Conservation (phyloP, 192 early-diverging fungal genomes). For the Dissophora globulifera region DNA sequence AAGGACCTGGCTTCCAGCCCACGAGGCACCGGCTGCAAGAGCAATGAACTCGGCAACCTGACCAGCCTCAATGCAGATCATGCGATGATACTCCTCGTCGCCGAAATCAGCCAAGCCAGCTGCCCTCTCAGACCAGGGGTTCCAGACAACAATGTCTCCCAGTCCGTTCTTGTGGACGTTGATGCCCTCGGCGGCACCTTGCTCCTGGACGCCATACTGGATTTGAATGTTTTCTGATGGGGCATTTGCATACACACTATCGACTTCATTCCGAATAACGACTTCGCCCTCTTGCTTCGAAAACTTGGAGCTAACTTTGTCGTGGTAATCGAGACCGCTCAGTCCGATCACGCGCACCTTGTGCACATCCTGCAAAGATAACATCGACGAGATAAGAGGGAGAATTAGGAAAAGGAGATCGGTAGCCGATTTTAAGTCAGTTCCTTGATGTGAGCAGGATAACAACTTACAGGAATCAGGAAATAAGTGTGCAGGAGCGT, state of each 20-base stretch:
- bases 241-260: constrained; percentile 86
- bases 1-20: constrained; percentile 80
- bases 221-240: constrained; percentile 53
- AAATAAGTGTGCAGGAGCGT: constrained; percentile 96
- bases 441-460: no score
- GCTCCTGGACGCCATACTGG: constrained; percentile 21
- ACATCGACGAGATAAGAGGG: neutral
- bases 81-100: constrained; percentile 84
- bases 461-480: constrained; percentile 63
- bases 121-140: constrained; percentile 94
- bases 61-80: constrained; percentile 93
- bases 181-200: constrained; percentile 19
- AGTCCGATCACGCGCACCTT: constrained; percentile 73
- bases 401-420: no score
- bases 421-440: no score
- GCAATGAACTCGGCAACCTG: constrained; percentile 73
- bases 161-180: constrained; percentile 38
- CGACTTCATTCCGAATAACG: constrained; percentile 79
- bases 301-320: constrained; percentile 71
- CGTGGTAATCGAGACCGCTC: constrained; percentile 66
- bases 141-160: constrained; percentile 87
- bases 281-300: constrained; percentile 45
- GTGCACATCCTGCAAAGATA: constrained; percentile 64
- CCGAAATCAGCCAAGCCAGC: constrained; percentile 90
- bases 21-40: constrained; percentile 73